Base-by-base conservation (phyloP, 2,329 filamentous ascomycete species). In the Monosporascus sp. region DNA sequence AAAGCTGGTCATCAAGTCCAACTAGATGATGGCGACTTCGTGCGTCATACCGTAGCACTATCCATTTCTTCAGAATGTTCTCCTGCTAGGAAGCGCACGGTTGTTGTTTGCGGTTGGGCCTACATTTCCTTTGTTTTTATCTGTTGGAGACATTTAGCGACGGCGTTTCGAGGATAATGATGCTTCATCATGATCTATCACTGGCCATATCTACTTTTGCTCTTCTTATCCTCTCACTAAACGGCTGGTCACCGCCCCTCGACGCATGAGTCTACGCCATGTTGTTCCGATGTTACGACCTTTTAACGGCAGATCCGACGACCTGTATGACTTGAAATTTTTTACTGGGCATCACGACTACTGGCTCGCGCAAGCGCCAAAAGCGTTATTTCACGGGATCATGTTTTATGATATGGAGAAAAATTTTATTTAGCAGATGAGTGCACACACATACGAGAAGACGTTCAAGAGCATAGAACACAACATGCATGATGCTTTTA, bases 1-100 rank as follows among this genome's bases (percentile, higher is more conserved):
- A 38, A 95, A 95, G 76, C 84, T 97, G 67, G 92, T 97, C 70
- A 96, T 97, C 72, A 91, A 93, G 64, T 90, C 93, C 66, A 96
- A 95, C 77, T 96, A 80, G 49, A 37, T 16, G 16, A 9, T 46
- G 45, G 36, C 31, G 17, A 20, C 41, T 41, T 56, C 36, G 31
- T 16, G 36, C 38, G 52, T 45, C 48, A 49, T 60, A 51, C 47
- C 53, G 52, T 56, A 55, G 55, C 60, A 54, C 56, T 67, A 57
- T 64, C 63, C 57, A 52, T 68, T 60, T 64, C 56, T 64, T 62
- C 56, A 62, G 61, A 62, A 63, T 68, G 61, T 44, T 41, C 20
- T 43, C 34, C 37, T 9, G 34, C 19, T 52, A 27, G 14, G 7
- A 27, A 14, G 40, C 40, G n/a, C 22, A n/a, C 9, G 48, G 34